Evolutionary conservation across 1,284 basidiomycete genomes (phyloP), one percentile per base, ranked within the genome.

Genomic region (Rhizoctonia solani): DNA sequence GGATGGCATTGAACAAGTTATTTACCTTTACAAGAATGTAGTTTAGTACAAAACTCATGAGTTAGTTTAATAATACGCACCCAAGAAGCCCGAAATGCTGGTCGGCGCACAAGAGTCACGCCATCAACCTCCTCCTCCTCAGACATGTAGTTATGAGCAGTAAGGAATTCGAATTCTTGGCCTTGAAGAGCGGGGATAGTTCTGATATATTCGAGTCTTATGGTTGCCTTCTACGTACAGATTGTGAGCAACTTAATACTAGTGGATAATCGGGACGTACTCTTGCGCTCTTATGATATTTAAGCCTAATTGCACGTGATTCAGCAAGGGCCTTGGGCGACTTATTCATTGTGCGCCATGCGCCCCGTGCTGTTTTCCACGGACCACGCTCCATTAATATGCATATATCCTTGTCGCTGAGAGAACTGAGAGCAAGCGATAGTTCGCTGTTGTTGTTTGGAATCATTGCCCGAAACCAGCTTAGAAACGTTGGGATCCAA

Each of bases 361-460:
- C 44, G 16, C 21, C 5, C 19, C 32, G 41, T 3, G 21, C 41
- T 14, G 44, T 21, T 30, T 25, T 49, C 4, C 42, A 59, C 2
- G 56, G 56, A 4, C 56, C 56, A 37, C 49, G 27, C 21, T 59
- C 19, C n/a, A 59, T 30, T 2, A 59, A 13, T 1, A 21, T 34
- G 2, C 37, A 29, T 9, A 59, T 46, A 19, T 59, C 41, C 11
- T 59, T 44, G 27, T 59, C 56, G 1, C 29, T 30, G 2, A 49
- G 44, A 16, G n/a, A 25, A 2, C 56, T 2, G 19, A 59, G 56
- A 2, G 32, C 2, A 9, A 11, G 14, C 2, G 56, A 47, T 13
- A 59, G 25, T 1, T 59, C 56, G 30, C 42, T 59, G 3, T 37
- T 11, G 42, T 59, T 30, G 29, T 59, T 59, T 8, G 56, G 56